A percentile compares a stretch with the other conserved stretches of the same genome.
phyloP scores from a whole-genome alignment of 352 stramenopile species.

The Peronospora farinosa region DNA sequence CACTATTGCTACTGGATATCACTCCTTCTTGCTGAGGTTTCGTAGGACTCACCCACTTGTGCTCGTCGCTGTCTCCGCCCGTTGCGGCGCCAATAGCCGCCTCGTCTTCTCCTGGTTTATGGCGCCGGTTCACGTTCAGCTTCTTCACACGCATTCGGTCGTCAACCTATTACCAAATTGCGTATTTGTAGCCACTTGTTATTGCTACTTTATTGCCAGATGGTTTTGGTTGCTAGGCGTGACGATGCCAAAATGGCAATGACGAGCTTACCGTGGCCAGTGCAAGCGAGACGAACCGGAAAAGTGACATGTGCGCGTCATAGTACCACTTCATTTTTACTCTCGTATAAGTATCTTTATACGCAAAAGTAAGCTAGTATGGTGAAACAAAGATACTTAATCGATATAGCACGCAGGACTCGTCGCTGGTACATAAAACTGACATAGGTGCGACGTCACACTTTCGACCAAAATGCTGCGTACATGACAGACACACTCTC shows the following conservation, averaged over 20 bases:
- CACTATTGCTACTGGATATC: constrained; percentile 23
- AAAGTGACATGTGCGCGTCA: constrained; percentile 24
- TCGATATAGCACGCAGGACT: constrained; percentile 11
- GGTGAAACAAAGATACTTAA: constrained; percentile 1
- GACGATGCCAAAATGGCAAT: constrained; percentile 24
- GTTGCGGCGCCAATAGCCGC: constrained; percentile 13
- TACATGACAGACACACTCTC: not conserved
- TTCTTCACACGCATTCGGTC: constrained; percentile 73
- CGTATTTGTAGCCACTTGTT: not conserved
- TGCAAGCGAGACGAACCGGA: constrained; percentile 13
- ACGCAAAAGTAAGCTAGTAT: not conserved
- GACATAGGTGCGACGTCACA: constrained; percentile 10
- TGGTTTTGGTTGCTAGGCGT: not conserved
- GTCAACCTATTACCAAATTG: constrained; percentile 12
- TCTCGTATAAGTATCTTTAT: not conserved
- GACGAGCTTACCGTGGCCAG: constrained; percentile 16
- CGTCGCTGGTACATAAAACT: constrained; percentile 9
- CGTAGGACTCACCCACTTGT: constrained; percentile 40
- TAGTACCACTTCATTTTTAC: constrained; percentile 5
- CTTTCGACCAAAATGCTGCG: not conserved
- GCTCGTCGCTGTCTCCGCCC: constrained; percentile 27
- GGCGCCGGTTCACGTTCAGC: constrained; percentile 52
- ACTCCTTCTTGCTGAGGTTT: constrained; percentile 16
- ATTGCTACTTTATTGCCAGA: constrained; percentile 3
- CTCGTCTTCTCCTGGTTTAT: constrained; percentile 64